A percentile compares a stretch with the other conserved stretches of the same genome.
Evolutionary conservation across 2,329 filamentous ascomycete species (phyloP).

Genomic region (Talaromyces funiculosus): DNA sequence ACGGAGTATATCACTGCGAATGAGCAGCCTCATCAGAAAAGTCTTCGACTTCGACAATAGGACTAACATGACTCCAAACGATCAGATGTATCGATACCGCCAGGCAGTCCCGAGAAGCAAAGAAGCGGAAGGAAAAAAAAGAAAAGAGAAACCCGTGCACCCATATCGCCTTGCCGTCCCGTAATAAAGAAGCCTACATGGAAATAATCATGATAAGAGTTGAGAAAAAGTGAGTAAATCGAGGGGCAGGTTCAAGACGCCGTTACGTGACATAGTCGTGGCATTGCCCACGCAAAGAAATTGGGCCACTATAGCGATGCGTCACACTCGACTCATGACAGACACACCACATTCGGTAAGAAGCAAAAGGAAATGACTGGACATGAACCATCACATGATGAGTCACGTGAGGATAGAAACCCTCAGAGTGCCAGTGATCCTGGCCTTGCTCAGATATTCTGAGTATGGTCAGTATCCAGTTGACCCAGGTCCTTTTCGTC

Average conservation of each 20-base stretch:
- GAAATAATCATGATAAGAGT: background rate
- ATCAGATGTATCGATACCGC: conserved; percentile 1
- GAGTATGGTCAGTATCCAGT: conserved; percentile 31
- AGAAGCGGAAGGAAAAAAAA: background rate
- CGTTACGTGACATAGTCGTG: background rate
- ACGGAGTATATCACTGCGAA: background rate
- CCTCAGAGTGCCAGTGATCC: background rate
- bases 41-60: background rate
- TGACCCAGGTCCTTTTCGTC: conserved; percentile 37
- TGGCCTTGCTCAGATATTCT: background rate
- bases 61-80: background rate
- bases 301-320: background rate
- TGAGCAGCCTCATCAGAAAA: background rate
- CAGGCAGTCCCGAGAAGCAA: background rate
- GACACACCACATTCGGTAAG: background rate
- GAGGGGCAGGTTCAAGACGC: background rate
- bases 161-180: conserved; percentile 10
- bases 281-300: background rate
- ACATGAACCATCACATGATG: background rate
- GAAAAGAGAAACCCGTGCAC: conserved; percentile 4
- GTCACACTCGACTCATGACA: background rate
- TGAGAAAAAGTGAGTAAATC: background rate
- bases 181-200: background rate
- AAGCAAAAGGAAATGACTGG: background rate
- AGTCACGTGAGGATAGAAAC: background rate